Evolutionary conservation across 2,329 filamentous ascomycete species (phyloP).

Genomic region (Aureobasidium pullulans): DNA sequence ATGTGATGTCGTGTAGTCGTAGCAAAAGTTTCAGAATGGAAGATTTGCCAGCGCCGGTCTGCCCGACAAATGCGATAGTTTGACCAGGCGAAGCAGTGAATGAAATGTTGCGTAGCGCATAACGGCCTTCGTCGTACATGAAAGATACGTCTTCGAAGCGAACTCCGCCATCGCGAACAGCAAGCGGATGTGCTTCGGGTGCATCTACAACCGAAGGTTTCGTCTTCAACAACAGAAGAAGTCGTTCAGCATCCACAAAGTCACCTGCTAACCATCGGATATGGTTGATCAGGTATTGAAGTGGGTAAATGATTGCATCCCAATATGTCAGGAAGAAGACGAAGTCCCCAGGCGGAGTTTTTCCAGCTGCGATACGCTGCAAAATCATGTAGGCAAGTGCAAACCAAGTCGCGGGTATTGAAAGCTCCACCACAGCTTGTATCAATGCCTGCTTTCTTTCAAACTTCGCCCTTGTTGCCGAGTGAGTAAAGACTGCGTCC

Average conservation of each 20-base stretch:
- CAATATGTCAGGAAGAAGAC: background rate
- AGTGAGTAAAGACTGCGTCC: background rate
- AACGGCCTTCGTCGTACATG: background rate
- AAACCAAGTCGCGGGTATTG: background rate
- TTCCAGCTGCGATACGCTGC: background rate
- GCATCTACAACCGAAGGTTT: background rate
- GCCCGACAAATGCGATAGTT: slow-evolving; percentile 71
- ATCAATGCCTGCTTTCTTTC: background rate
- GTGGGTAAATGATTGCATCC: background rate
- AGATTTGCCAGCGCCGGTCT: slow-evolving; percentile 75
- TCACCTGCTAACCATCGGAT: background rate
- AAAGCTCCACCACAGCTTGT: background rate
- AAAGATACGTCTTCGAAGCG: background rate
- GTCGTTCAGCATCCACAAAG: background rate
- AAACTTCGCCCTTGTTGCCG: background rate
- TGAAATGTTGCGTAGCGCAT: slow-evolving; percentile 27
- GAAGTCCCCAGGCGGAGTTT: background rate
- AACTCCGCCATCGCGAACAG: background rate
- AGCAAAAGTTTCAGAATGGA: slow-evolving; percentile 48
- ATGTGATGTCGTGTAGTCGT: slow-evolving; percentile 27
- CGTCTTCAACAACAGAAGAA: background rate
- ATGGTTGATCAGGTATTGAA: background rate
- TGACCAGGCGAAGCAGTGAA: slow-evolving; percentile 70
- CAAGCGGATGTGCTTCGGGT: background rate
- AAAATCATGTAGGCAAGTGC: background rate